phyloP scores from a whole-genome alignment of 495 filamentous ascomycete species.

The Penicillium antarcticum region DNA sequence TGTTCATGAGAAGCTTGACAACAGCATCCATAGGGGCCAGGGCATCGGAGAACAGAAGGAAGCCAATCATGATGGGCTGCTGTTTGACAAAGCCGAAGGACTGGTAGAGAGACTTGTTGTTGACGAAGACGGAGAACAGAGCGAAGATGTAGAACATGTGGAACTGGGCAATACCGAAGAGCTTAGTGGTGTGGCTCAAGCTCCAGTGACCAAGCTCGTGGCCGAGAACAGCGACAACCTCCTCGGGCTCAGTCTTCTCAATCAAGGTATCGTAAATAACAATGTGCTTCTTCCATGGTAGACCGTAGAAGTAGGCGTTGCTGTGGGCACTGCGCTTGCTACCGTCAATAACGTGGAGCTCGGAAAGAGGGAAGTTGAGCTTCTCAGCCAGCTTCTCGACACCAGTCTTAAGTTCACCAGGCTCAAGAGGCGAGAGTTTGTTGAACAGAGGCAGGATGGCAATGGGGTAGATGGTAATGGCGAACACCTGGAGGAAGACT shows the following conservation, averaged over 20 bases:
- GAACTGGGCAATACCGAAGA: conserved; percentile 83
- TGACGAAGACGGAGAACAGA: conserved; percentile 94
- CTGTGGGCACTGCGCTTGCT: conserved; percentile 96
- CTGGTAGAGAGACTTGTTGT: conserved; percentile 85
- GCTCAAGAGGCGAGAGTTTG: conserved; percentile 89
- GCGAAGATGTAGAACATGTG: conserved; percentile 97
- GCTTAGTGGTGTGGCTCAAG: conserved; percentile 86
- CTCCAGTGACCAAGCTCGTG: conserved; percentile 98
- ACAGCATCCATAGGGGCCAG: conserved; percentile 87
- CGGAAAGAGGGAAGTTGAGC: conserved; percentile 84
- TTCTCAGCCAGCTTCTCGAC: conserved; percentile 82
- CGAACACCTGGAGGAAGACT: conserved; percentile 81
- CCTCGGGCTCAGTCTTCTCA: conserved; percentile 84
- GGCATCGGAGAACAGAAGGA: conserved; percentile 93
- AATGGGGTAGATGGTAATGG: conserved; percentile 94
- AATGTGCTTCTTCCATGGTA: conserved; percentile 99
- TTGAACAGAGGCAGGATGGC: conserved; percentile 95
- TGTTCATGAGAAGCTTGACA: conserved; percentile 92
- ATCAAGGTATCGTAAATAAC: conserved; percentile 98
- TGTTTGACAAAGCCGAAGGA: conserved; percentile 86
- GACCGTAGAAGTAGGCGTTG: conserved; percentile 97
- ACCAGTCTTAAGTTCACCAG: conserved; percentile 79
- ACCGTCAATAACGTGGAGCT: conserved; percentile 94
- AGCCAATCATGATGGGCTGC: conserved; percentile 91
- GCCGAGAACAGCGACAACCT: conserved; percentile 91